Evolutionary conservation across 2,329 filamentous ascomycete genomes (phyloP).

Genomic region (Exophiala alcalophila): DNA sequence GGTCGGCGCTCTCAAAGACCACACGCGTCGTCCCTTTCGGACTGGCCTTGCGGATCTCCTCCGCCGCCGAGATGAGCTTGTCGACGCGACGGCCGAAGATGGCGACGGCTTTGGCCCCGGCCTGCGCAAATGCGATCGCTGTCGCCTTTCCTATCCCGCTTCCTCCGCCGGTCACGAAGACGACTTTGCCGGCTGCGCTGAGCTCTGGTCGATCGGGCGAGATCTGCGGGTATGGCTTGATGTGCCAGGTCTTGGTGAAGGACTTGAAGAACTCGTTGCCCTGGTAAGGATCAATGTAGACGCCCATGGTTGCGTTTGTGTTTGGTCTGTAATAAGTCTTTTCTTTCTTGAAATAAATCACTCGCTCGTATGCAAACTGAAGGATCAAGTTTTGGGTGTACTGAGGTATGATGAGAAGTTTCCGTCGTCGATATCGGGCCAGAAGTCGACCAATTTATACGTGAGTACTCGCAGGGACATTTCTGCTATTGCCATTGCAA

Average conservation of each 20-base stretch:
- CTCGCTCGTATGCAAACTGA: too few relatives aligned
- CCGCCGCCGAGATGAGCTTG: slow-evolving; percentile 11
- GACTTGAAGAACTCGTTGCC: slow-evolving; percentile 22
- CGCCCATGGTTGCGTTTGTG: slow-evolving; percentile 8
- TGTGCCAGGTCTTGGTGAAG: slow-evolving; percentile 37
- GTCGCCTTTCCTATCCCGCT: slow-evolving; percentile 55
- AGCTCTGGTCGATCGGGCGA: slow-evolving; percentile 35
- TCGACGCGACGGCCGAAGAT: slow-evolving; percentile 48
- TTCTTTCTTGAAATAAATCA: too few relatives aligned
- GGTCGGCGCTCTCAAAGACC: slow-evolving; percentile 8
- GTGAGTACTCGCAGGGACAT: neutral
- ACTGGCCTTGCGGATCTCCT: slow-evolving; percentile 19
- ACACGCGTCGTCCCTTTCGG: slow-evolving; percentile 3
- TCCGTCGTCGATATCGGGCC: too few relatives aligned
- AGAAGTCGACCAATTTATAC: neutral
- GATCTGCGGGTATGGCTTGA: slow-evolving; percentile 41
- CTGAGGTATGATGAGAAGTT: too few relatives aligned
- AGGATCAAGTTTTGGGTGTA: neutral
- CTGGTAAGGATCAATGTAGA: slow-evolving; percentile 13
- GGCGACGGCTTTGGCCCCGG: slow-evolving; percentile 52
- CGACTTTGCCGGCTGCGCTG: slow-evolving; percentile 35
- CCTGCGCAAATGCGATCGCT: slow-evolving; percentile 55
- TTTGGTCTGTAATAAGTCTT: neutral
- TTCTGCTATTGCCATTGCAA: neutral
- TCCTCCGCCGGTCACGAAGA: slow-evolving; percentile 57